Evolutionary conservation across 768 basidiomycete genomes (phyloP).

Genomic region (Leccinum rimulosum): DNA sequence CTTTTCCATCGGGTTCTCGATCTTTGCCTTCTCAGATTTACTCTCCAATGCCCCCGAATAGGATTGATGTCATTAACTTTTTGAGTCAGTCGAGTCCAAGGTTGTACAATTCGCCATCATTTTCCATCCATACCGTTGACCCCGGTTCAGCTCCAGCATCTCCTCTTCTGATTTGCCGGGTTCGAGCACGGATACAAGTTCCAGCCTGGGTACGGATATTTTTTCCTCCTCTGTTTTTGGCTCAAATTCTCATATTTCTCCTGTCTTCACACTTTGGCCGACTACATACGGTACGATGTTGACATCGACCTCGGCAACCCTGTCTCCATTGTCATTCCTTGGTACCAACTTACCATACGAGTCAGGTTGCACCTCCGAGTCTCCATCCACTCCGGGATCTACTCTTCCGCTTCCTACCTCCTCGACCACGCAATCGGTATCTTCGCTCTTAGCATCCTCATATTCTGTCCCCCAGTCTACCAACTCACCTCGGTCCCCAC

Average conservation of each 20-base stretch:
- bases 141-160: neutral
- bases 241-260: no score
- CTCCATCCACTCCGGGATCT: neutral
- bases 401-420: neutral
- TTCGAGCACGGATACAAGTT: constrained; percentile 3
- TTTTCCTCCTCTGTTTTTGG: constrained; percentile 4
- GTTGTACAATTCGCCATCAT: constrained; percentile 4
- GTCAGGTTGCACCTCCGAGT: constrained; percentile 2
- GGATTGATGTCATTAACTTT: neutral
- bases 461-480: neutral
- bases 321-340: no score
- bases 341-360: neutral
- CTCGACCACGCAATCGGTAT: neutral
- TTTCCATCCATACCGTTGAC: constrained; percentile 4
- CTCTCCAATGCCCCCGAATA: neutral
- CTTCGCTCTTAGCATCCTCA: constrained; percentile 4
- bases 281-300: no score
- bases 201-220: constrained; percentile 22
- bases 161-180: neutral
- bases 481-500: neutral
- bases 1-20: neutral
- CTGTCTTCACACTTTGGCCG: no score
- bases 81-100: constrained; percentile 6
- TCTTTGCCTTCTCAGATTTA: neutral
- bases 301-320: no score